These are phyloP conservation scores for Colletotrichum euphorbiae DNA, from an alignment of 2,329 filamentous ascomycete genomes.

Conservation along the genomic window DNA sequence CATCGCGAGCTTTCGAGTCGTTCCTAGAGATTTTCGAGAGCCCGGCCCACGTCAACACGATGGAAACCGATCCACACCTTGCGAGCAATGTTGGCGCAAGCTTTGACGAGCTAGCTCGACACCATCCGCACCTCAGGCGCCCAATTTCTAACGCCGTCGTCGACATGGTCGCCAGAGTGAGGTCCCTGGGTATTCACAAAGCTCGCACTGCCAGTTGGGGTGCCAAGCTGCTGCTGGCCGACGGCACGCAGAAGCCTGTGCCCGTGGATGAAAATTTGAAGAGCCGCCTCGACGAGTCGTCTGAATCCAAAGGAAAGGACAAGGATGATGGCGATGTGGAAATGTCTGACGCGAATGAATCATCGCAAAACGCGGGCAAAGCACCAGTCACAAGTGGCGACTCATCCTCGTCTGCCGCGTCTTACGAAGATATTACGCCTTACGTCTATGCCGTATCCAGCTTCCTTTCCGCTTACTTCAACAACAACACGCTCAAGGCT, in stretches of 20 bases:
- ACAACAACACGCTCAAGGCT: conserved; percentile 77
- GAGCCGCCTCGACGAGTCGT: conserved; percentile 43
- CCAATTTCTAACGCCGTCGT: conserved; percentile 87
- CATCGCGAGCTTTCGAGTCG: conserved; percentile 83
- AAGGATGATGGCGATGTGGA: conserved; percentile 67
- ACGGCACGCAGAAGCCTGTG: conserved; percentile 67
- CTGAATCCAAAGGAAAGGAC: conserved; percentile 54
- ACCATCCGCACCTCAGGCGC: conserved; percentile 86
- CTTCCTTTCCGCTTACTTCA: conserved; percentile 81
- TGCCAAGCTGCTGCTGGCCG: conserved; percentile 78
- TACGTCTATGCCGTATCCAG: conserved; percentile 82
- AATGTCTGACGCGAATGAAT: conserved; percentile 68
- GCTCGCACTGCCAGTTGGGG: conserved; percentile 78
- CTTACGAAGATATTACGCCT: conserved; percentile 62
- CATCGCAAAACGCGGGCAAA: conserved; percentile 42
- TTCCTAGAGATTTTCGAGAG: conserved; percentile 99
- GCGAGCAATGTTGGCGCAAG: conserved; percentile 80
- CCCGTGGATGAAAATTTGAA: conserved; percentile 63
- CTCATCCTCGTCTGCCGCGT: conserved; percentile 42
- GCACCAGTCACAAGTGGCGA: conserved; percentile 41
- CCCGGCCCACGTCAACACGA: conserved; percentile 84
- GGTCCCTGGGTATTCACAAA: conserved; percentile 77
- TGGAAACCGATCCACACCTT: conserved; percentile 78
- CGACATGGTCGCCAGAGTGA: conserved; percentile 87
- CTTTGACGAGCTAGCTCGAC: conserved; percentile 94